Percentiles rank a stretch among this genome's conserved stretches.
These are phyloP conservation scores for Dioszegia aurantiaca DNA, from an alignment of 768 basidiomycete species.

Conservation along the genomic window DNA sequence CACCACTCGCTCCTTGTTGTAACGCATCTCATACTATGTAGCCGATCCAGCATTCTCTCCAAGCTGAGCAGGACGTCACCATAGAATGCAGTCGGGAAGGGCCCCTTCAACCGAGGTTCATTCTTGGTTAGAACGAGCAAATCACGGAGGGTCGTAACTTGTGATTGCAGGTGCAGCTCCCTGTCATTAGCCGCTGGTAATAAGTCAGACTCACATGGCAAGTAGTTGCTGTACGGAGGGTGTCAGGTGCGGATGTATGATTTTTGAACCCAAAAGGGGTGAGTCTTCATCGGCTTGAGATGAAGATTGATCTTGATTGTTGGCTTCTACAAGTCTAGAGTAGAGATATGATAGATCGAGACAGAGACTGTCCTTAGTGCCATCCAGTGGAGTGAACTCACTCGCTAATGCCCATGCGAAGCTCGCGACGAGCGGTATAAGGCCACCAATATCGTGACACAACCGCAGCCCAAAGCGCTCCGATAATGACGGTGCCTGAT, in stretches of 20 bases:
- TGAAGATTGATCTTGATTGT: conserved; percentile 57
- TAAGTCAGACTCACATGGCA: conserved; percentile 68
- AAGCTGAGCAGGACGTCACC: conserved; percentile 55
- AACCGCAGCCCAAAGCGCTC: conserved; percentile 83
- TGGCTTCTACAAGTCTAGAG: conserved; percentile 81
- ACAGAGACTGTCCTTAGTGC: conserved; percentile 59
- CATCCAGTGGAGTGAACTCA: conserved; percentile 53
- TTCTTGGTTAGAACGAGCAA: conserved; percentile 84
- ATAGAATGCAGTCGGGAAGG: conserved; percentile 83
- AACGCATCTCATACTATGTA: conserved; percentile 97
- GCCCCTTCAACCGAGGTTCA: conserved; percentile 92
- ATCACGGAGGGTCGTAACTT: conserved; percentile 77
- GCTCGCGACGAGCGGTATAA: conserved; percentile 81
- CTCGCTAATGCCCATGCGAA: conserved; percentile 83
- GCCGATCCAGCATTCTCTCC: conserved; percentile 55
- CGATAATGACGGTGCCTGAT: conserved; percentile 73
- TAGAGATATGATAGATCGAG: conserved; percentile 93
- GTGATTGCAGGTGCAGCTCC: conserved; percentile 92
- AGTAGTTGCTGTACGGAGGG: conserved; percentile 64
- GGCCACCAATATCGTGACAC: conserved; percentile 96
- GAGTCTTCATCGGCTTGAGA: conserved; percentile 15
- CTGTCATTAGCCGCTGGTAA: conserved; percentile 54
- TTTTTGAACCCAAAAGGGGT: conserved; percentile 26
- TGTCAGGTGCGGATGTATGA: conserved; percentile 29
- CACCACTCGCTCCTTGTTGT: conserved; percentile 92